Percentiles rank a stretch among this genome's conserved stretches.
Conservation (phyloP, 345 rosid genomes). For the Eucalyptus coolabah region DNA sequence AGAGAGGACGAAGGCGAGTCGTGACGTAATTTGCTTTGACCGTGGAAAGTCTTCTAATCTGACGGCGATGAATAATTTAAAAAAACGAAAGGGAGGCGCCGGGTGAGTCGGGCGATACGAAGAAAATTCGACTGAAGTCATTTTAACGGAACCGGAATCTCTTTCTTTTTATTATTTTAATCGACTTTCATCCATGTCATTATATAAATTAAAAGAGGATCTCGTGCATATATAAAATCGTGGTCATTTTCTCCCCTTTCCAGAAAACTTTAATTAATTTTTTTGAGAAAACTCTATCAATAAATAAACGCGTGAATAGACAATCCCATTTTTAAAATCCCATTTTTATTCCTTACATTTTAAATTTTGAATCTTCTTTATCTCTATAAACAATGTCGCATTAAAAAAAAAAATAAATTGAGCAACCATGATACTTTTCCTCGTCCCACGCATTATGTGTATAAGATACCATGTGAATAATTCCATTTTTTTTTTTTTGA, state of each 20-base stretch:
- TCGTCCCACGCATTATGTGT: neutral
- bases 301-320: neutral
- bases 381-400: neutral
- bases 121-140: neutral
- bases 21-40: neutral
- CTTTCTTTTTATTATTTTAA: neutral
- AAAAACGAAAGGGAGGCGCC: neutral
- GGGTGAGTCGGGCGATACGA: neutral
- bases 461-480: neutral
- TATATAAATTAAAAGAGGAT: neutral
- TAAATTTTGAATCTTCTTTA: neutral
- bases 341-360: neutral
- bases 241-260: neutral
- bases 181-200: neutral
- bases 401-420: neutral
- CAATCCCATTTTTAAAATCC: neutral
- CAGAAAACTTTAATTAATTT: rapidly evolving
- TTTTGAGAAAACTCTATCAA: neutral
- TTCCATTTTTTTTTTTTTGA: rapidly evolving
- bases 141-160: neutral
- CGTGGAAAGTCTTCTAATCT: neutral
- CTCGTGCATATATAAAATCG: neutral
- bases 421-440: neutral
- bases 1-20: neutral
- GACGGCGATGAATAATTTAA: neutral